These are phyloP conservation scores for Clonostachys rhizophaga DNA, from an alignment of 2,329 filamentous ascomycete species.

Conservation along the genomic window DNA sequence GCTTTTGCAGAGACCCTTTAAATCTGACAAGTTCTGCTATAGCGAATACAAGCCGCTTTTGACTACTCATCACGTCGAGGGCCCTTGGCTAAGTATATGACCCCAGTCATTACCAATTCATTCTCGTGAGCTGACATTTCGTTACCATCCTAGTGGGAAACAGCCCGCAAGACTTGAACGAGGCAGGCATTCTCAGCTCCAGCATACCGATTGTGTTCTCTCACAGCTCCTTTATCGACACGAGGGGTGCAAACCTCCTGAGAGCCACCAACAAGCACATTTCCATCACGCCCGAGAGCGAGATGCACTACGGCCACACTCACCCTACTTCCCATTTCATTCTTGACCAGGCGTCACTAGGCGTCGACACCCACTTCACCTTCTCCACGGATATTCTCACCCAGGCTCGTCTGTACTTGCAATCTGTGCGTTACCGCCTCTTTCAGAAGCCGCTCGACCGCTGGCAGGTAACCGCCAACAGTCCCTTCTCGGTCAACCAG, in stretches of 20 bases:
- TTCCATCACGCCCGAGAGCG: constrained; percentile 53
- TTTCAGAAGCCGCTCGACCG: constrained; percentile 23
- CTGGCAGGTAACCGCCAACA: constrained; percentile 37
- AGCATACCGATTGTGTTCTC: constrained; percentile 45
- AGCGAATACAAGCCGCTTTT: constrained; percentile 33
- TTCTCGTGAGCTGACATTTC: too few relatives aligned
- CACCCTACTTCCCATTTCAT: constrained; percentile 35
- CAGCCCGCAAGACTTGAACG: constrained; percentile 28
- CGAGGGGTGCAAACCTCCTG: constrained; percentile 31
- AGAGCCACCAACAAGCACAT: constrained; percentile 45
- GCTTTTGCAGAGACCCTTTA: too few relatives aligned
- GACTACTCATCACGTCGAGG: constrained; percentile 36
- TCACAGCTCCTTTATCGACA: constrained; percentile 39
- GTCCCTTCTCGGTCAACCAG: constrained; percentile 47
- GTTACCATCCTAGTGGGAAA: constrained; percentile 12
- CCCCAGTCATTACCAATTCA: too few relatives aligned
- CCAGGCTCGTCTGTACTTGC: constrained; percentile 49
- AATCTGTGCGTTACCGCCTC: constrained; percentile 22
- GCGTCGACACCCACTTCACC: constrained; percentile 49
- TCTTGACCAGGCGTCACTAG: constrained; percentile 46
- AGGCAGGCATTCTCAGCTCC: constrained; percentile 32
- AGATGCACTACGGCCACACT: constrained; percentile 53
- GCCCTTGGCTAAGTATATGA: constrained; percentile 22
- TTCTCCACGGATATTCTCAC: constrained; percentile 40
- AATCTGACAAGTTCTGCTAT: too few relatives aligned